Conservation (phyloP, 306 rosid genomes). For the Ceratonia siliqua region DNA sequence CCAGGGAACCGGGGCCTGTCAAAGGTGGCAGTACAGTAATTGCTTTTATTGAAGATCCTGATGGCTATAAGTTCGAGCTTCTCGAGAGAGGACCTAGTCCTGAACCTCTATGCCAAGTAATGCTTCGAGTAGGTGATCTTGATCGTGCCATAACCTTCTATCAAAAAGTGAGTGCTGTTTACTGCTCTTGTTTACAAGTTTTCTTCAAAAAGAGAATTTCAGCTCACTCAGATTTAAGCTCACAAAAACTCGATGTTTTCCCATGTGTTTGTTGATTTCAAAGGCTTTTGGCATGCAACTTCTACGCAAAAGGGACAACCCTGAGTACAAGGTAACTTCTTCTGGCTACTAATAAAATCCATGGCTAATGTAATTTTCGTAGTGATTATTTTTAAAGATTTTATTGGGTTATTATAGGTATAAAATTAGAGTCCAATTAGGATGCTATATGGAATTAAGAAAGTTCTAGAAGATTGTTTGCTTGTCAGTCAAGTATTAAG, state of each 20-base stretch:
- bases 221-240: constrained; percentile 25
- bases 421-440: background rate
- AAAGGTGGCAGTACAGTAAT: constrained; percentile 63
- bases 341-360: constrained; percentile 17
- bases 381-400: background rate
- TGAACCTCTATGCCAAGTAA: constrained; percentile 88
- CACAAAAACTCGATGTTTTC: constrained; percentile 22
- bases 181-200: constrained; percentile 17
- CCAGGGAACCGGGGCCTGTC: constrained; percentile 70
- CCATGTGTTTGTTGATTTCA: constrained; percentile 25
- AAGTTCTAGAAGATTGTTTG: background rate
- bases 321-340: constrained; percentile 73
- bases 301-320: constrained; percentile 74
- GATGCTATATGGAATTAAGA: background rate
- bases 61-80: constrained; percentile 87
- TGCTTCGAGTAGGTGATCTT: constrained; percentile 91
- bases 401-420: background rate
- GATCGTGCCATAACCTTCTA: constrained; percentile 80
- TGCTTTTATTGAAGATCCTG: constrained; percentile 88
- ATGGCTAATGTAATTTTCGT: background rate
- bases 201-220: constrained; percentile 13
- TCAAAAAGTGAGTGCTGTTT: constrained; percentile 60
- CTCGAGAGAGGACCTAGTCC: constrained; percentile 76
- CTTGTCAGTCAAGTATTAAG: background rate
- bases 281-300: constrained; percentile 96